Conservation (phyloP, 2,329 filamentous ascomycete genomes). For the Neodidymelliopsis sp. region DNA sequence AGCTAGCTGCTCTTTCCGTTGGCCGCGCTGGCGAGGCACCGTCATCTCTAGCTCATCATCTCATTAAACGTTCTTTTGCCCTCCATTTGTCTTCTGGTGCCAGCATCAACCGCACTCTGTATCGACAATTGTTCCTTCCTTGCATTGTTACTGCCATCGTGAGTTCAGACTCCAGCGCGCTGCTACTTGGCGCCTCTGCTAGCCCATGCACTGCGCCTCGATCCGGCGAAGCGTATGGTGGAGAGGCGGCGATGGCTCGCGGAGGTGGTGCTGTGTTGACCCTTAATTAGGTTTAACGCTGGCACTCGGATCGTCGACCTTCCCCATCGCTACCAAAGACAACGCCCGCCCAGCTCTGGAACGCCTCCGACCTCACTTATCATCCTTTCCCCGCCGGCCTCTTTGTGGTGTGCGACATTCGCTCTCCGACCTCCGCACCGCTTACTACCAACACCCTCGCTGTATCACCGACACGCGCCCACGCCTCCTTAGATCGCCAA, state of each 20-base stretch:
- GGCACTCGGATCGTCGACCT: constrained; percentile 16
- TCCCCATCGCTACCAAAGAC: constrained; percentile 24
- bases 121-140: not conserved
- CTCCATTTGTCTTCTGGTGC: not conserved
- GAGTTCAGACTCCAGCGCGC: constrained; percentile 4
- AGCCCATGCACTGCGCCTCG: constrained; percentile 23
- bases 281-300: constrained; percentile 26
- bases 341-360: constrained; percentile 30
- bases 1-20: constrained; percentile 4
- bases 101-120: constrained; percentile 21
- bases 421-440: constrained; percentile 17
- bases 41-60: constrained; percentile 10
- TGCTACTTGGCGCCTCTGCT: constrained; percentile 6
- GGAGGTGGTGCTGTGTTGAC: constrained; percentile 17
- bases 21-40: constrained; percentile 12
- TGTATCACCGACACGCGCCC: constrained; percentile 37
- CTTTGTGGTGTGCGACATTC: constrained; percentile 14
- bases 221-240: constrained; percentile 17
- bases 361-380: constrained; percentile 28
- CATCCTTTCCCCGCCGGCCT: constrained; percentile 23
- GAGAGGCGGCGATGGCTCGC: constrained; percentile 24
- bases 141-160: constrained; percentile 6
- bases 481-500: constrained; percentile 32
- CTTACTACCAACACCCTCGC: constrained; percentile 19
- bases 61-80: constrained; percentile 1